Evolutionary conservation across 257 asterid species (phyloP).

Genomic region (Primulina huaijiensis): DNA sequence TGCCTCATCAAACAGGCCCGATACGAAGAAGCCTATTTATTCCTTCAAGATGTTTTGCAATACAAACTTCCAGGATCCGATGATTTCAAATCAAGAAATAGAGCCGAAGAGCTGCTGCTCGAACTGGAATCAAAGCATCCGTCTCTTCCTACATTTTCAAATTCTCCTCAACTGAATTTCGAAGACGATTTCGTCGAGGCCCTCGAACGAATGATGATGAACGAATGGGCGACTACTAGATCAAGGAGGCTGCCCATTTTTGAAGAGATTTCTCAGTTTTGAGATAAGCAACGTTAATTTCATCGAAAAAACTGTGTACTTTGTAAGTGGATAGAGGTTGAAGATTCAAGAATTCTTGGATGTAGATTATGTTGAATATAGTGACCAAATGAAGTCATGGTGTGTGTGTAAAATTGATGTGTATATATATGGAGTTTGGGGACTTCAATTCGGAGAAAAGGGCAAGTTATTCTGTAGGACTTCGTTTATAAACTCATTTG

Average conservation of each 20-base stretch:
- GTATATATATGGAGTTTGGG: neutral
- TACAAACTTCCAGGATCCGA: slow-evolving; percentile 52
- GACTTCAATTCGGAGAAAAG: neutral
- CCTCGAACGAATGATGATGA: slow-evolving; percentile 71
- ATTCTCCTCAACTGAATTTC: slow-evolving; percentile 11
- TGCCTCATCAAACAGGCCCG: slow-evolving; percentile 67
- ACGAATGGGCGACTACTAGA: slow-evolving; percentile 55
- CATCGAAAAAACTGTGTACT: neutral
- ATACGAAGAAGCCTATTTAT: slow-evolving; percentile 53
- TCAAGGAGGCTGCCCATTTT: slow-evolving; percentile 84
- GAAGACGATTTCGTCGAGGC: slow-evolving; percentile 65
- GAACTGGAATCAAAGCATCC: slow-evolving; percentile 43
- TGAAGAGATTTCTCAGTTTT: slow-evolving; percentile 70
- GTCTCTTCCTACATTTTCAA: slow-evolving; percentile 23
- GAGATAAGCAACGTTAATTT: slow-evolving; percentile 83
- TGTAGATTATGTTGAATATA: neutral
- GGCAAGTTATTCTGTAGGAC: too few relatives aligned
- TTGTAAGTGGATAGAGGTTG: neutral
- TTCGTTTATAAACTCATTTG: too few relatives aligned
- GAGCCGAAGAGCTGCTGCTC: slow-evolving; percentile 49
- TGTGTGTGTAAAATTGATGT: neutral
- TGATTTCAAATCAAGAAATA: slow-evolving; percentile 51
- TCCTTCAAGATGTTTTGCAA: slow-evolving; percentile 55
- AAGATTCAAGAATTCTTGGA: neutral
- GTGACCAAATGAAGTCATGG: neutral